These are phyloP conservation scores for Papilionanthe hybrid DNA, from an alignment of 116 monocot genomes.

Conservation along the genomic window DNA sequence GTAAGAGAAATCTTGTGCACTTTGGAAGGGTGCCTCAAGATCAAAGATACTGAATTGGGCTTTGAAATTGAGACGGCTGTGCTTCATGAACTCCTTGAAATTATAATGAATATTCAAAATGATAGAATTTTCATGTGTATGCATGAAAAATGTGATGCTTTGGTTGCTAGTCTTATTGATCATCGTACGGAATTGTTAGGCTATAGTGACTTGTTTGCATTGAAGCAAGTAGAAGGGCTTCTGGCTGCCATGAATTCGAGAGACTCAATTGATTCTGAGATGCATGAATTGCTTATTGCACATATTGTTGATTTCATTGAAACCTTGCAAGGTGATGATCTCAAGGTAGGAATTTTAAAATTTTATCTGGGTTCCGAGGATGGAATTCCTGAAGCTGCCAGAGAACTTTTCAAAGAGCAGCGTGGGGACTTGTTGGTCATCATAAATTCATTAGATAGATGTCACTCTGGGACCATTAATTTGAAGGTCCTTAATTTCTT, in stretches of 20 bases:
- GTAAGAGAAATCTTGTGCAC: slow-evolving; percentile 47
- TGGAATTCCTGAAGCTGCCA: slow-evolving; percentile 24
- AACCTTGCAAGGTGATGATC: slow-evolving; percentile 42
- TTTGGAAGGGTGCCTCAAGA: slow-evolving; percentile 60
- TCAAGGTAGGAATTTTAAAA: slow-evolving; percentile 38
- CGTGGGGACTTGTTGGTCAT: slow-evolving; percentile 55
- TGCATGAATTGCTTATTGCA: slow-evolving; percentile 57
- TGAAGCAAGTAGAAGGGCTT: slow-evolving; percentile 71
- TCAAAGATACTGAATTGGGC: slow-evolving; percentile 23
- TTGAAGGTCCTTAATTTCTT: slow-evolving; percentile 74
- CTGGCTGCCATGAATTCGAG: slow-evolving; percentile 37
- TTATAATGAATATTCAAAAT: slow-evolving; percentile 50
- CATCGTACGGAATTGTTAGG: slow-evolving; percentile 27
- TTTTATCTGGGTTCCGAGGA: slow-evolving; percentile 49
- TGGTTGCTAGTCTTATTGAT: slow-evolving; percentile 40
- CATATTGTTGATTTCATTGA: slow-evolving; percentile 49
- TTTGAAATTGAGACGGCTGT: slow-evolving; percentile 24
- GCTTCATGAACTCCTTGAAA: slow-evolving; percentile 39
- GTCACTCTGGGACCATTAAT: slow-evolving; percentile 65
- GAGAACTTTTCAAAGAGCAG: slow-evolving; percentile 35
- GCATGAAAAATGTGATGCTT: slow-evolving; percentile 57
- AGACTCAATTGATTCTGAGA: slow-evolving; percentile 26
- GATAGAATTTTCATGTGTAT: slow-evolving; percentile 56
- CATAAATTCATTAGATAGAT: slow-evolving; percentile 64
- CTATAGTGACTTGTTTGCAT: slow-evolving; percentile 44